Evolutionary conservation across 495 filamentous ascomycete genomes (phyloP).

Genomic region (Xylaria intraflava): DNA sequence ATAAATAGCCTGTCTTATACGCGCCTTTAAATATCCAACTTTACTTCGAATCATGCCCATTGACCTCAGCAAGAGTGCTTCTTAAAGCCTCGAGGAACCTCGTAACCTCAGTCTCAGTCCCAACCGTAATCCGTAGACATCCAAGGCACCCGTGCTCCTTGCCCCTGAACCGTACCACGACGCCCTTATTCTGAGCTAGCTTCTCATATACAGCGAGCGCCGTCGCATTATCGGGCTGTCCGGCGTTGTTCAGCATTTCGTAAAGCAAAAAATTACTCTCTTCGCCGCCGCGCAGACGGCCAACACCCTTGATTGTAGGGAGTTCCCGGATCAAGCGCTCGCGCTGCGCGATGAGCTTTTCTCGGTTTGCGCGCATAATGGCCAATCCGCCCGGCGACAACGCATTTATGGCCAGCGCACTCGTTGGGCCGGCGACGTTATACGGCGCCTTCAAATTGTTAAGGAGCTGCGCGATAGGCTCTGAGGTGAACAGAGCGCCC

Average conservation of each 20-base stretch:
- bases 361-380: constrained; percentile 62
- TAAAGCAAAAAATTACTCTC: constrained; percentile 87
- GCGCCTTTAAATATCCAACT: constrained; percentile 23
- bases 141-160: constrained; percentile 86
- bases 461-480: constrained; percentile 58
- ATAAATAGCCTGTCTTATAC: constrained; percentile 29
- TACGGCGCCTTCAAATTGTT: constrained; percentile 95
- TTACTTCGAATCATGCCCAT: constrained; percentile 20
- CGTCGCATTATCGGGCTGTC: constrained; percentile 66
- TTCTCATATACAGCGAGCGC: constrained; percentile 75
- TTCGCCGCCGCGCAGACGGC: constrained; percentile 69
- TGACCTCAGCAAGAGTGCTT: constrained; percentile 52
- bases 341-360: constrained; percentile 65
- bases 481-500: constrained; percentile 56
- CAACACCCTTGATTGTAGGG: constrained; percentile 69
- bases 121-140: constrained; percentile 86
- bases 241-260: constrained; percentile 69
- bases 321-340: constrained; percentile 67
- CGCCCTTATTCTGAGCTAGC: constrained; percentile 79
- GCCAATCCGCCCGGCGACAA: constrained; percentile 57
- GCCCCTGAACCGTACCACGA: constrained; percentile 89
- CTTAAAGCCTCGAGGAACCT: constrained; percentile 64
- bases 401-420: constrained; percentile 69
- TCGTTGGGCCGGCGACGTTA: constrained; percentile 82
- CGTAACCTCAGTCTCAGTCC: constrained; percentile 78